Base-by-base conservation (phyloP, 495 filamentous ascomycete genomes). In the Hypomontagnella monticulosa region DNA sequence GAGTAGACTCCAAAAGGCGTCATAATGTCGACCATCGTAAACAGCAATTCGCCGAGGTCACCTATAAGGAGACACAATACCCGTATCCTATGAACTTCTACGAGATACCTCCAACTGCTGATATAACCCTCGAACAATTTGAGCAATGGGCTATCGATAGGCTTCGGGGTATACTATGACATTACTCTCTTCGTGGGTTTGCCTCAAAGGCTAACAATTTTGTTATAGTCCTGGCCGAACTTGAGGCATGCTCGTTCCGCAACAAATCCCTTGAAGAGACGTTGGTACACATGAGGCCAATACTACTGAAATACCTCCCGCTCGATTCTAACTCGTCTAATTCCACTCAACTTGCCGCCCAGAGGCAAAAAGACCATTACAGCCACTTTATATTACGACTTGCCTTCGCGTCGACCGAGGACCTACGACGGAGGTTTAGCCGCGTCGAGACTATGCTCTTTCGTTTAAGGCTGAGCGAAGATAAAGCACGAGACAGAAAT, bases 81-180 rank as follows among this genome's bases (percentile, higher is more conserved):
- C 84, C 87, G 12, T 85, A 95, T 78, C 89, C 93, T 53, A 83
- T 99, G 67, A 99, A 94, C 81, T 91, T 97, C 78, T 99, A 99
- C 79, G 83, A 84, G 20, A 82, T 83, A 16, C 93, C 96, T 30
- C 96, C 96, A 0, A 97, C 93, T 1, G 89, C 89, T 19, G 96
- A 99, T 67, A 93, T 99, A 76, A 97, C 92, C 3, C 88, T 99
- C 43, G 96, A 99, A 75, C 87, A 98, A 70, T 99, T 99, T 71
- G 96, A 99, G 71, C 91, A 97, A 85, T 99, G 96, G 96, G 96
- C 94, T n/a, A 97, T 99, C 69, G 88, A 96, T 71, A 85, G 96
- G 46, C 69, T 99, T 60, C 88, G 90, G 68, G 80, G 93, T 95
- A 79, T 43, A 33, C 12, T 40, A 27, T 18, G 15, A 43, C 16